These are phyloP conservation scores for Termitomyces titanicus DNA, from an alignment of 768 basidiomycete genomes.

Conservation along the genomic window DNA sequence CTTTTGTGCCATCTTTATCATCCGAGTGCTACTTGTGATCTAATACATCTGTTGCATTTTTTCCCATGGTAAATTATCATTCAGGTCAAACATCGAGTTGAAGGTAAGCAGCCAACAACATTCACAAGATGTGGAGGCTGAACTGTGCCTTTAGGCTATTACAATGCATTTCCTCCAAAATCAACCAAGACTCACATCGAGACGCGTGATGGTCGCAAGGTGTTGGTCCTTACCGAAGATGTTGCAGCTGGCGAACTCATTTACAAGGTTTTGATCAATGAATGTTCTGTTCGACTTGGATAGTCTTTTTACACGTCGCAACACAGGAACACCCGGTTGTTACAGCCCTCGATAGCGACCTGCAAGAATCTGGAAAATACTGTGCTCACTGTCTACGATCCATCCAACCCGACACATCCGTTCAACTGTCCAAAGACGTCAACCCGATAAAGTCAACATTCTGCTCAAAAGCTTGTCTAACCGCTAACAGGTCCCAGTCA, in stretches of 20 bases:
- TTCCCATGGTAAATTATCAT: constrained; percentile 17
- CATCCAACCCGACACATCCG: constrained; percentile 42
- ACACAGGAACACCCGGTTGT: constrained; percentile 74
- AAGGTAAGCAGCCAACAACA: constrained; percentile 67
- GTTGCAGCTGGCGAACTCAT: constrained; percentile 70
- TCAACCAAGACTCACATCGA: constrained; percentile 65
- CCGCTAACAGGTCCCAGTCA: constrained; percentile 51
- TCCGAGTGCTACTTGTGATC: constrained; percentile 36
- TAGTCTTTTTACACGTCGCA: constrained; percentile 2
- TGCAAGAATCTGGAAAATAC: constrained; percentile 62
- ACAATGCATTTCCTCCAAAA: constrained; percentile 72
- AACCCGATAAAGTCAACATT: constrained; percentile 60
- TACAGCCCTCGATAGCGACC: constrained; percentile 65
- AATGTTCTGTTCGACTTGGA: neutral
- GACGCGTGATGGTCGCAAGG: constrained; percentile 40
- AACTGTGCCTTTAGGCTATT: constrained; percentile 54
- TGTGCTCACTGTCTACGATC: constrained; percentile 72
- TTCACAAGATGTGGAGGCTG: constrained; percentile 7
- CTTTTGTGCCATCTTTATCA: constrained; percentile 9
- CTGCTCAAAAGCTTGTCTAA: constrained; percentile 70
- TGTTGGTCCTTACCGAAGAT: constrained; percentile 64
- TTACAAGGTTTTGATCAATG: constrained; percentile 54
- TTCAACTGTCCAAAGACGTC: constrained; percentile 37
- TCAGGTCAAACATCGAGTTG: constrained; percentile 63
- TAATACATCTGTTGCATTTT: constrained; percentile 55